Base-by-base conservation (phyloP, 23 red algal genomes). In the Cyanidioschyzon merolae region DNA sequence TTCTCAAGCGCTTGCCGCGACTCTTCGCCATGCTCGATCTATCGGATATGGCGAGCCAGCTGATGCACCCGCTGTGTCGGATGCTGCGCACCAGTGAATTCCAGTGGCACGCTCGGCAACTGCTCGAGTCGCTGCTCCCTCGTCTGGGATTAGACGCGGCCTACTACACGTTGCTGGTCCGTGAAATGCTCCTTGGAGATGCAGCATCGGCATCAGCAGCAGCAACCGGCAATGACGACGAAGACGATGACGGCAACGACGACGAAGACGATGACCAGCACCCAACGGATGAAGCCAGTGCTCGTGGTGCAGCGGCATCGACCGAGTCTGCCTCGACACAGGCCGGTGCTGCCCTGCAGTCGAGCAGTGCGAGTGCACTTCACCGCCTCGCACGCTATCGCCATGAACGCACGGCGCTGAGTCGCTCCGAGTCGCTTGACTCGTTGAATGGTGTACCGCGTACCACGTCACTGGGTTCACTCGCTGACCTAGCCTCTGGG, bases 41-140 rank as follows among this genome's bases (percentile, higher is more conserved):
- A 37, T 77, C 87, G 26, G 88, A 90, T 40, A 51, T 90, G 45
- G 75, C 86, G 0, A 87, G 88, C n/a, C 77, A 79, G 76, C 83
- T 96, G 15, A 45, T 96, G 2, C 88, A 91, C 39, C 89, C 92
- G 37, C 77, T 96, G 51, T 50, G 85, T 21, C 57, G 79, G 34
- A 75, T 90, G 18, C 63, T 95, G 27, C 84, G 75, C 1, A 74
- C 76, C 2, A 1, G 2, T 3, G 77, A 80, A 37, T 51, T 80
- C 2, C 12, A 34, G 40, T 31, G 57, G 54, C 59, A 50, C 30
- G 77, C 77, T 39, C 57, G 40, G 31, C 57, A 26, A 18, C 32
- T 40, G 2, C 32, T 39, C 30, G 41, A 80, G 50, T n/a, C 50
- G 57, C 68, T 74, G 68, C 35, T 74, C 3, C 36, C 39, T 24